phyloP scores from a whole-genome alignment of 345 rosid species.

The Ceriops zippeliana region DNA sequence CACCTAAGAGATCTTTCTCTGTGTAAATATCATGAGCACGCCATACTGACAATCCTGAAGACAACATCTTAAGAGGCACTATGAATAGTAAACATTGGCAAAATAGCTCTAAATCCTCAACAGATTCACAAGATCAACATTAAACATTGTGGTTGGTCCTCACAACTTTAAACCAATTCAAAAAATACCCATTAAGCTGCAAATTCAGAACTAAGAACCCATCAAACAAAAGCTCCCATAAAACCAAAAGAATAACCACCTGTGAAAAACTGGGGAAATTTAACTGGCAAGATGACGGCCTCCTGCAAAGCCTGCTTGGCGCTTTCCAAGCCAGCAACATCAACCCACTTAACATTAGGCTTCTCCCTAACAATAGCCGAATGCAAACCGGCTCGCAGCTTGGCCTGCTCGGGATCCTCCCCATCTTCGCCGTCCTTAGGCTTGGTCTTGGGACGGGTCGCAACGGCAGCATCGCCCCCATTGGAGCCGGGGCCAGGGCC shows the following conservation, averaged over 20 bases:
- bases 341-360: slow-evolving; percentile 80
- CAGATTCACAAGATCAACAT: no score
- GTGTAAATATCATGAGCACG: no score
- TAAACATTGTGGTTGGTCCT: no score
- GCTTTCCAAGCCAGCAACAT: slow-evolving; percentile 89
- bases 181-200: no score
- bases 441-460: slow-evolving; percentile 58
- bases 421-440: slow-evolving; percentile 53
- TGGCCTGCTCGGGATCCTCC: slow-evolving; percentile 77
- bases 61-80: no score
- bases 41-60: no score
- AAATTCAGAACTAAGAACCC: neutral
- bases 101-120: no score
- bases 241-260: slow-evolving; percentile 31
- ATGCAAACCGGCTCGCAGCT: slow-evolving; percentile 74
- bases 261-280: slow-evolving; percentile 85
- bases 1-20: no score
- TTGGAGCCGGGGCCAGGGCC: slow-evolving; percentile 58
- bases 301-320: slow-evolving; percentile 86
- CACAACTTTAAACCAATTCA: no score
- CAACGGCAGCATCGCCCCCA: slow-evolving; percentile 57
- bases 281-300: slow-evolving; percentile 89
- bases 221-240: neutral
- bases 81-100: no score
- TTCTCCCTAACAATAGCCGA: slow-evolving; percentile 82